Evolutionary conservation across 305 asterid genomes (phyloP).

Genomic region (Petunia hybrid): DNA sequence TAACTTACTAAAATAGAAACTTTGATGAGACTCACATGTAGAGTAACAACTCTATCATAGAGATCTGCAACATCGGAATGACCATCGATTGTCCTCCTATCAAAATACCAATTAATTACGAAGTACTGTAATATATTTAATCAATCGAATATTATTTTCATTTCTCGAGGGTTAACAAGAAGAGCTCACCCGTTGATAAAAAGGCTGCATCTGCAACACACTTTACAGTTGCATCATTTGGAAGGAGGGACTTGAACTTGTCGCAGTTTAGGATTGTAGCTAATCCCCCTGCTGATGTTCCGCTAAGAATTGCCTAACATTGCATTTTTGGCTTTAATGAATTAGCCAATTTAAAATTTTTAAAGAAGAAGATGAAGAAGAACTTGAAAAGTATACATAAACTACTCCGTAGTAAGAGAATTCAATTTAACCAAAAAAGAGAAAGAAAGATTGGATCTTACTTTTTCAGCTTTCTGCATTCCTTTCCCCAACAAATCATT

Average conservation of each 20-base stretch:
- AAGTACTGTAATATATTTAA: too few species aligned
- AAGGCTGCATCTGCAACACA: slow-evolving; percentile 76
- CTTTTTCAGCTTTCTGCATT: slow-evolving; percentile 68
- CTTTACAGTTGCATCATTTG: slow-evolving; percentile 53
- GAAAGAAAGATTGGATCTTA: slow-evolving; percentile 20
- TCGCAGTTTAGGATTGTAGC: slow-evolving; percentile 74
- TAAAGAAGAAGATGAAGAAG: too few species aligned
- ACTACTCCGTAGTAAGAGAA: too few species aligned
- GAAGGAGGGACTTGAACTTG: slow-evolving; percentile 56
- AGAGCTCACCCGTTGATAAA: slow-evolving; percentile 64
- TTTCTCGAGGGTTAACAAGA: background rate
- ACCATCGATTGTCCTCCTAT: slow-evolving; percentile 57
- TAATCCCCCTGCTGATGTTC: slow-evolving; percentile 82
- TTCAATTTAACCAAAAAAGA: too few species aligned
- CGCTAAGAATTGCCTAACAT: slow-evolving; percentile 61
- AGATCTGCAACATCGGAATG: slow-evolving; percentile 44
- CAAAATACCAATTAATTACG: background rate
- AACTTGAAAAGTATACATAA: too few species aligned
- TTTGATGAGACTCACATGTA: slow-evolving; percentile 49
- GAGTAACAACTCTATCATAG: slow-evolving; percentile 49
- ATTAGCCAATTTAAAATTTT: too few species aligned
- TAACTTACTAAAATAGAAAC: background rate
- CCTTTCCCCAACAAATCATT: slow-evolving; percentile 47
- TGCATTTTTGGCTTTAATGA: too few species aligned
- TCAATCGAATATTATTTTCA: too few species aligned